Evolutionary conservation across 2,329 filamentous ascomycete species (phyloP).

Genomic region (Exophiala oligosperma): DNA sequence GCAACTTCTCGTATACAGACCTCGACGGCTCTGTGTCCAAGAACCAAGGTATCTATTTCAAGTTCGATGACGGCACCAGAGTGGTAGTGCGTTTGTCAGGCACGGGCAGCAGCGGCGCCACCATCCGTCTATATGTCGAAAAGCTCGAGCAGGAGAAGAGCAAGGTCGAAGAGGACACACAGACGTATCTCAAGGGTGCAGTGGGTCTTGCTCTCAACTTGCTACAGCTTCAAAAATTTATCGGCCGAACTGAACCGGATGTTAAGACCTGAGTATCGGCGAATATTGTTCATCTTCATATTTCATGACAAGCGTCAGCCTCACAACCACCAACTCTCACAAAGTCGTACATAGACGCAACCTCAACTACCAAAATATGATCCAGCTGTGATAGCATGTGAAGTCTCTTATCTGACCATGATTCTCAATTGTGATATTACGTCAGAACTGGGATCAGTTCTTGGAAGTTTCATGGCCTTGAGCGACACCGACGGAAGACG

Average conservation of each 20-base stretch:
- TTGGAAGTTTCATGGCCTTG: too few relatives aligned
- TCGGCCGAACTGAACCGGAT: constrained; percentile 89
- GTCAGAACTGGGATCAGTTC: too few relatives aligned
- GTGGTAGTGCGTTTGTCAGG: constrained; percentile 94
- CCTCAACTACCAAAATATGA: background rate
- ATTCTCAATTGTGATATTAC: too few relatives aligned
- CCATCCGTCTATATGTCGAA: constrained; percentile 95
- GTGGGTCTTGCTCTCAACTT: constrained; percentile 81
- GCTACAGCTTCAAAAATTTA: constrained; percentile 89
- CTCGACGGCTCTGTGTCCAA: constrained; percentile 95
- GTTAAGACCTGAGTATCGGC: constrained; percentile 75
- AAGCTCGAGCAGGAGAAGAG: constrained; percentile 82
- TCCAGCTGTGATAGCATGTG: background rate
- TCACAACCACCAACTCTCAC: background rate
- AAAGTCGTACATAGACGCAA: background rate
- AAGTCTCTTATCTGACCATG: too few relatives aligned
- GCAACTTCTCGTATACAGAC: constrained; percentile 97
- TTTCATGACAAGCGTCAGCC: background rate
- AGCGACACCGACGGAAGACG: background rate
- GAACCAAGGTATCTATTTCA: constrained; percentile 93
- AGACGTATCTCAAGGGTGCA: constrained; percentile 90
- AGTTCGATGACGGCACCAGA: constrained; percentile 91
- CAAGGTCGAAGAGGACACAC: constrained; percentile 78
- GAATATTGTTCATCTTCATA: background rate
- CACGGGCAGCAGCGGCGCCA: constrained; percentile 91